phyloP scores from a whole-genome alignment of 148 eudicot genomes.

The Oxyria digyna region DNA sequence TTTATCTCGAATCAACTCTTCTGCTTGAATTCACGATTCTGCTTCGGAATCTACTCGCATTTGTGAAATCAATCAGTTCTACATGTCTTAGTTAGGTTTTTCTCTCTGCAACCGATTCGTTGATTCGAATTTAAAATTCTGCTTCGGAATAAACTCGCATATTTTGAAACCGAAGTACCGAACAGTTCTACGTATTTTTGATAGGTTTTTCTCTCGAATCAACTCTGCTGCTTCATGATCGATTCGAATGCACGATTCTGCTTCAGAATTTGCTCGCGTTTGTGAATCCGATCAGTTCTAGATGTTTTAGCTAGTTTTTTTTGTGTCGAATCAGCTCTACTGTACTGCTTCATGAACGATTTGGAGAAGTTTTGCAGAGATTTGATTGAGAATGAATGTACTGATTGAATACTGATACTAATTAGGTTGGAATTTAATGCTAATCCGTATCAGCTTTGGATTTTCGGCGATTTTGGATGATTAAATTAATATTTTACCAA shows the following conservation, averaged over 20 bases:
- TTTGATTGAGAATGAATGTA: neutral
- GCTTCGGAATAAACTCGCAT: no score
- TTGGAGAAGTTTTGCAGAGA: neutral
- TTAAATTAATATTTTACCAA: neutral
- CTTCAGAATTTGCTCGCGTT: neutral
- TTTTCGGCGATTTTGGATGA: neutral
- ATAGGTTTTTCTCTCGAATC: no score
- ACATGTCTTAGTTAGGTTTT: neutral
- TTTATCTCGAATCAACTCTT: neutral
- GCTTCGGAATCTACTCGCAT: neutral
- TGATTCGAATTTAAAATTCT: neutral
- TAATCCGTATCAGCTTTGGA: neutral
- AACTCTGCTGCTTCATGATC: neutral
- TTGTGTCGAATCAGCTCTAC: no score
- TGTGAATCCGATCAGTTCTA: neutral
- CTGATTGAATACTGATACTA: conserved; percentile 2
- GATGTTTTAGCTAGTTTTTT: neutral
- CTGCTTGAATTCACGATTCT: neutral
- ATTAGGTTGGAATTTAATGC: neutral
- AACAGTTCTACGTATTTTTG: no score
- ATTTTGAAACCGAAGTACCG: no score
- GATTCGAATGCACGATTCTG: neutral
- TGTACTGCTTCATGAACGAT: neutral
- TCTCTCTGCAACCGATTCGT: neutral
- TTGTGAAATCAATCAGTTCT: neutral